Evolutionary conservation across 768 basidiomycete species (phyloP).

Genomic region (Dictyophora rubrovolvata): DNA sequence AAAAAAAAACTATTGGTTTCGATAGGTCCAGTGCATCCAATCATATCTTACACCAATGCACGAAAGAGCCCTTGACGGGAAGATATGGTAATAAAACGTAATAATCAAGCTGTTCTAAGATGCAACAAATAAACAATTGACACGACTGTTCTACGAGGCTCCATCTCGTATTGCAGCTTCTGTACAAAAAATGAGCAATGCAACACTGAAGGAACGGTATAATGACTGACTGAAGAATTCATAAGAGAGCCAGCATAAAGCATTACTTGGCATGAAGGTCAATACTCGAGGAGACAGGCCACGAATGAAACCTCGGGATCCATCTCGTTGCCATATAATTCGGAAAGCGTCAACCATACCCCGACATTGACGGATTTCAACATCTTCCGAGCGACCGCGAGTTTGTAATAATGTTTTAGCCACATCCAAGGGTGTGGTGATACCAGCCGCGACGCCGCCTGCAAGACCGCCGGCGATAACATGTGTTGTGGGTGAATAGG

Average conservation of each 20-base stretch:
- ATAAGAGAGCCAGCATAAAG: conserved; percentile 94
- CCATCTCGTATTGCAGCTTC: conserved; percentile 53
- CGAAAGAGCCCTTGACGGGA: background rate
- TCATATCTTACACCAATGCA: background rate
- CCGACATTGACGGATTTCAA: conserved; percentile 69
- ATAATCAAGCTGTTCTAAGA: background rate
- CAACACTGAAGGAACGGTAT: background rate
- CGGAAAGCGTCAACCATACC: conserved; percentile 84
- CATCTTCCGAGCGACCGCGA: conserved; percentile 77
- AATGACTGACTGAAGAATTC: conserved; percentile 89
- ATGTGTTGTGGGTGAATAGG: conserved; percentile 91
- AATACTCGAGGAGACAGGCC: conserved; percentile 87
- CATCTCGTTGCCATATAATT: conserved; percentile 82
- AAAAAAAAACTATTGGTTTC: background rate
- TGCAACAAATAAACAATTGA: background rate
- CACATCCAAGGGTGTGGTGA: conserved; percentile 95
- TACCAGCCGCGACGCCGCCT: conserved; percentile 87
- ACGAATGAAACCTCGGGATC: conserved; percentile 73
- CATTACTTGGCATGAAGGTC: conserved; percentile 95
- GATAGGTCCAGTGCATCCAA: background rate
- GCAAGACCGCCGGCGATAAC: conserved; percentile 86
- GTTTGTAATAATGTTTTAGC: conserved; percentile 97
- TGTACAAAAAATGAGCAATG: conserved; percentile 19
- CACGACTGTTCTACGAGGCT: background rate
- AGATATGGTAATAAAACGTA: background rate